Percentiles rank a stretch among this genome's conserved stretches.
These are phyloP conservation scores for Raffaelea albimanens DNA, from an alignment of 2,329 filamentous ascomycete species.

Conservation along the genomic window DNA sequence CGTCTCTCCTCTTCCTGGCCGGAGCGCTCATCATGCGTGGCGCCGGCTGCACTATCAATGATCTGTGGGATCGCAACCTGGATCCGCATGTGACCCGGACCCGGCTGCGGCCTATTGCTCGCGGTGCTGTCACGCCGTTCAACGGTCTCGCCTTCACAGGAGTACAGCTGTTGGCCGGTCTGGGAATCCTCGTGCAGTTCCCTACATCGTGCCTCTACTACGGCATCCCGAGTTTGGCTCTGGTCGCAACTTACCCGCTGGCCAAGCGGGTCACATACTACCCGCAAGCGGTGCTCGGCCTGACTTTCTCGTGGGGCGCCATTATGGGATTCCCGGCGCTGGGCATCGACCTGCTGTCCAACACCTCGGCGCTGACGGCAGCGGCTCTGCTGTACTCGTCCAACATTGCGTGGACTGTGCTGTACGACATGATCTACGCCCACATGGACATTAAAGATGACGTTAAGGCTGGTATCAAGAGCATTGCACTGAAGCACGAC, in stretches of 20 bases:
- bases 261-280: constrained; percentile 84
- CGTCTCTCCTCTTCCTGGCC: constrained; percentile 59
- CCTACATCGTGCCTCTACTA: constrained; percentile 67
- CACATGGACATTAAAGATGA: constrained; percentile 89
- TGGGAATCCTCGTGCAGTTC: constrained; percentile 68
- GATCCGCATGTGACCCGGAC: constrained; percentile 73
- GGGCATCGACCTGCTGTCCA: constrained; percentile 62
- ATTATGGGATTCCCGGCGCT: constrained; percentile 82
- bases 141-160: constrained; percentile 68
- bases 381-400: constrained; percentile 65
- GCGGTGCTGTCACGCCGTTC: constrained; percentile 64
- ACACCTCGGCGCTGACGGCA: constrained; percentile 51
- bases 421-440: constrained; percentile 91
- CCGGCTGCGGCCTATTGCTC: constrained; percentile 68
- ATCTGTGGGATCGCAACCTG: constrained; percentile 81
- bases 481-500: constrained; percentile 73
- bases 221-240: constrained; percentile 61
- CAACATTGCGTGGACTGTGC: constrained; percentile 75
- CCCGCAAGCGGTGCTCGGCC: constrained; percentile 71
- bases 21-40: constrained; percentile 80
- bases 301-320: constrained; percentile 85
- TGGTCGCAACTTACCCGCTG: constrained; percentile 70
- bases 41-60: constrained; percentile 81
- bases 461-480: constrained; percentile 78
- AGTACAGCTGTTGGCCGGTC: constrained; percentile 61